Evolutionary conservation across 306 rosid species (phyloP).

Genomic region (Lathyrus tuberosus): DNA sequence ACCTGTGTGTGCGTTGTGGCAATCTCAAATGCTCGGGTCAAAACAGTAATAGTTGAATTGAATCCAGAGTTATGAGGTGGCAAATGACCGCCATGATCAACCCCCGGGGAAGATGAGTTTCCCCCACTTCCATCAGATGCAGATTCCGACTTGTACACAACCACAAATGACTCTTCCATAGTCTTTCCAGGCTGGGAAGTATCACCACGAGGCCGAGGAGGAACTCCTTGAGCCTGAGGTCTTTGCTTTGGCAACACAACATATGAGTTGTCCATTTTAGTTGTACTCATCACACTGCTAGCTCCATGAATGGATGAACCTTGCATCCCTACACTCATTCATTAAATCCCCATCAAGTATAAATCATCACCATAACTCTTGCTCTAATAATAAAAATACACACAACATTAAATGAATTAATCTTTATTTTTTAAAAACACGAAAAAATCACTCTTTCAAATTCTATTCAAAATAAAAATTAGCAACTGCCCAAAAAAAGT

Average conservation of each 20-base stretch:
- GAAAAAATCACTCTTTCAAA: neutral
- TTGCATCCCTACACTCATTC: slow-evolving; percentile 72
- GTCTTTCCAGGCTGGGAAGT: slow-evolving; percentile 68
- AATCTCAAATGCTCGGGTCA: slow-evolving; percentile 92
- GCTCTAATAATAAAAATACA: neutral
- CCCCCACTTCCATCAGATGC: slow-evolving; percentile 74
- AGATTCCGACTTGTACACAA: slow-evolving; percentile 84
- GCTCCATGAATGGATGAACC: slow-evolving; percentile 81
- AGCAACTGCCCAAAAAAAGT: neutral
- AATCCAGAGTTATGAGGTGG: slow-evolving; percentile 85
- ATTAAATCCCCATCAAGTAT: slow-evolving; percentile 33
- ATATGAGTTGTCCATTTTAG: slow-evolving; percentile 92
- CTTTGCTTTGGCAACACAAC: slow-evolving; percentile 77
- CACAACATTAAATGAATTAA: neutral
- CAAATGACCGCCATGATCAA: slow-evolving; percentile 57
- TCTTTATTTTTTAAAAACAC: neutral
- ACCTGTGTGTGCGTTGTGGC: slow-evolving; percentile 94
- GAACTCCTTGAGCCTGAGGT: slow-evolving; percentile 64
- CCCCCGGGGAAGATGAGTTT: slow-evolving; percentile 52
- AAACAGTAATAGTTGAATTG: slow-evolving; percentile 68
- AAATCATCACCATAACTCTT: slow-evolving; percentile 5
- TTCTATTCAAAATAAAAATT: slow-evolving; percentile 21
- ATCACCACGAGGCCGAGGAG: slow-evolving; percentile 71
- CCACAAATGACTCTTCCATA: slow-evolving; percentile 96
- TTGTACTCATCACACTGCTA: slow-evolving; percentile 70